phyloP scores from a whole-genome alignment of 768 basidiomycete species.

The Agrocybe chaxingu region DNA sequence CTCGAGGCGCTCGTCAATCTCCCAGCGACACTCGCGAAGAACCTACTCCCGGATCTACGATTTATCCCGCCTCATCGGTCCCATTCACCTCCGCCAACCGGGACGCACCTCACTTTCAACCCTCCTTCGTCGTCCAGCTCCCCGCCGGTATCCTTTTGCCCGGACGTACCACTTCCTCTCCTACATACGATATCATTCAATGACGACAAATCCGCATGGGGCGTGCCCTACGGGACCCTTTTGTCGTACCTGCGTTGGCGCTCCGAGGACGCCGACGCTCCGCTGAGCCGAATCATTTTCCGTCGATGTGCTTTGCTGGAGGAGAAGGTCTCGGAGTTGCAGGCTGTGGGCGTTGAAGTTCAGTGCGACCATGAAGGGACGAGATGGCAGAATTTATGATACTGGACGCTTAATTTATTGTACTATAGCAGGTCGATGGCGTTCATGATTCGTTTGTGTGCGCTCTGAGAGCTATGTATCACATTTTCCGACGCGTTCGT shows the following conservation, averaged over 20 bases:
- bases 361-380: conserved; percentile 7
- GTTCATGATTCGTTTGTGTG: no score
- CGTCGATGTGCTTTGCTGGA: conserved; percentile 11
- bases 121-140: no score
- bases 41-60: conserved; percentile 8
- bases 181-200: conserved; percentile 12
- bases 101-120: no score
- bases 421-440: no score
- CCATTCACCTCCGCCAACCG: no score
- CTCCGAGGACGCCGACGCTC: not conserved
- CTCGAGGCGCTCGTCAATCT: conserved; percentile 10
- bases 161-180: conserved; percentile 7
- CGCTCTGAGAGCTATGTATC: no score
- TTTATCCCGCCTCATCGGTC: not conserved
- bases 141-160: no score
- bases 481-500: no score
- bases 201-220: conserved; percentile 16
- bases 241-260: conserved; percentile 12
- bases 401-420: no score
- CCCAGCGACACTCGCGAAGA: conserved; percentile 9
- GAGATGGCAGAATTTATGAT: conserved; percentile 14
- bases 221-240: conserved; percentile 11
- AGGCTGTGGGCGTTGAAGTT: conserved; percentile 8
- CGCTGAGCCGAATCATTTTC: conserved; percentile 9
- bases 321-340: conserved; percentile 8